These are phyloP conservation scores for Grosmannia clavigera DNA, from an alignment of 2,329 filamentous ascomycete species.

Conservation along the genomic window DNA sequence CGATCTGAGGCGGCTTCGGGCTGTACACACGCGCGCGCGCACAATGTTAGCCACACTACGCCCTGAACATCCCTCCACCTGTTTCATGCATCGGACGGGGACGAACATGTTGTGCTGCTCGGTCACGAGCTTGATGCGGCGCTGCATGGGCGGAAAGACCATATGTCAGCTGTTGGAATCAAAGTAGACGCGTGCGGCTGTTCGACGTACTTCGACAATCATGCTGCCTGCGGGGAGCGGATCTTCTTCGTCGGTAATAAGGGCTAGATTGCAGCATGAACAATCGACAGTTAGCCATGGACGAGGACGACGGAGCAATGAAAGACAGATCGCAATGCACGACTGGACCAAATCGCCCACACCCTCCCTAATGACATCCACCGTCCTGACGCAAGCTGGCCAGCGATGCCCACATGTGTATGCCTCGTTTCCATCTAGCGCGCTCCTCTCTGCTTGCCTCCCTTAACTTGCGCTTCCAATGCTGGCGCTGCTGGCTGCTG, in stretches of 20 bases:
- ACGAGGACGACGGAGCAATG: not conserved
- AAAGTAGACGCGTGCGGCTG: not conserved
- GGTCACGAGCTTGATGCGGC: constrained; percentile 84
- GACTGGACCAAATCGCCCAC: too few species aligned
- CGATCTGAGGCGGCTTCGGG: constrained; percentile 67
- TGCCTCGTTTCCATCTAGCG: not conserved
- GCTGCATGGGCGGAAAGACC: constrained; percentile 35
- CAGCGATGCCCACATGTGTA: not conserved
- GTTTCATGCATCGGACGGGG: not conserved
- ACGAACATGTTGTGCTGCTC: constrained; percentile 75
- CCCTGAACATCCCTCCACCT: not conserved
- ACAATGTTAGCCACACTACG: not conserved
- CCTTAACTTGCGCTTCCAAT: not conserved
- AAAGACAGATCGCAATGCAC: not conserved
- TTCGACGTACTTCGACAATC: constrained; percentile 23
- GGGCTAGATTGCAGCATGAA: not conserved
- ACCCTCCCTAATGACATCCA: too few species aligned
- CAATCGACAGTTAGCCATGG: not conserved
- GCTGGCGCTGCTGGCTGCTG: too few species aligned
- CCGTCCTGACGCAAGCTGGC: not conserved
- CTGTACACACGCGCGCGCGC: constrained; percentile 27
- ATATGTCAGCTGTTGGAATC: not conserved
- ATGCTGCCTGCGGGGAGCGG: constrained; percentile 14
- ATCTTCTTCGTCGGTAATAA: not conserved
- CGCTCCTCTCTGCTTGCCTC: not conserved